Conservation (phyloP, 305 asterid genomes). For the Fraxinus baroniana region DNA sequence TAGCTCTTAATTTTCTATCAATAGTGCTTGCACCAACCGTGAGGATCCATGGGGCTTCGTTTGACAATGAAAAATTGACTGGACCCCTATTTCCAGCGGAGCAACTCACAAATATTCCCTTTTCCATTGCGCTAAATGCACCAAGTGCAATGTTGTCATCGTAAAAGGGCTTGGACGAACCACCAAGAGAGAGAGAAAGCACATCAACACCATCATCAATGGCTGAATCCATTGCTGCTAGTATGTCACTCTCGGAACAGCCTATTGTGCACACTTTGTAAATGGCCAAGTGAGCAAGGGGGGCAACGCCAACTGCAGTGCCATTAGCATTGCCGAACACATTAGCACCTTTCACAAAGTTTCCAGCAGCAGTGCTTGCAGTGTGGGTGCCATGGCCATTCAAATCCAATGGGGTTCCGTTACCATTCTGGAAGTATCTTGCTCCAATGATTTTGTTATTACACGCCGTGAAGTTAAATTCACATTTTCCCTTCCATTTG, state of each 20-base stretch:
- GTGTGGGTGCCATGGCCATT: conserved; percentile 50
- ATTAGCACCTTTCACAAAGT: conserved; percentile 29
- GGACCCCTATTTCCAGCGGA: conserved; percentile 45
- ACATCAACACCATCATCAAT: neutral
- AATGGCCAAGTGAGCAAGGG: conserved; percentile 35
- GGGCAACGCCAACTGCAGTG: conserved; percentile 39
- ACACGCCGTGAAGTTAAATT: conserved; percentile 28
- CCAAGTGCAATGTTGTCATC: conserved; percentile 30
- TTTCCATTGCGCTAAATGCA: conserved; percentile 35
- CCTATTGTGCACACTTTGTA: conserved; percentile 27
- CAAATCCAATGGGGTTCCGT: conserved; percentile 21
- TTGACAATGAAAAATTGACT: neutral
- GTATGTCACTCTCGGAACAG: conserved; percentile 16
- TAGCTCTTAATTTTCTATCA: conserved; percentile 41
- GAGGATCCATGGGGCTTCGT: conserved; percentile 71
- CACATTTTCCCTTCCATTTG: conserved; percentile 48
- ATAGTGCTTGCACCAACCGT: conserved; percentile 58
- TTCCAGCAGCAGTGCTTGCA: conserved; percentile 44
- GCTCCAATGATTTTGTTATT: conserved; percentile 54
- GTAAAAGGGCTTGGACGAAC: neutral
- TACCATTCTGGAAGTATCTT: conserved; percentile 15
- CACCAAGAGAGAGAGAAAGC: neutral
- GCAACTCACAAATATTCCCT: conserved; percentile 41
- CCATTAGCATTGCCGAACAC: conserved; percentile 40
- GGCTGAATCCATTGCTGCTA: neutral